A percentile compares a stretch with the other conserved stretches of the same genome.
These are phyloP conservation scores for Gentiana macrophylla DNA, from an alignment of 257 asterid species.

Conservation along the genomic window DNA sequence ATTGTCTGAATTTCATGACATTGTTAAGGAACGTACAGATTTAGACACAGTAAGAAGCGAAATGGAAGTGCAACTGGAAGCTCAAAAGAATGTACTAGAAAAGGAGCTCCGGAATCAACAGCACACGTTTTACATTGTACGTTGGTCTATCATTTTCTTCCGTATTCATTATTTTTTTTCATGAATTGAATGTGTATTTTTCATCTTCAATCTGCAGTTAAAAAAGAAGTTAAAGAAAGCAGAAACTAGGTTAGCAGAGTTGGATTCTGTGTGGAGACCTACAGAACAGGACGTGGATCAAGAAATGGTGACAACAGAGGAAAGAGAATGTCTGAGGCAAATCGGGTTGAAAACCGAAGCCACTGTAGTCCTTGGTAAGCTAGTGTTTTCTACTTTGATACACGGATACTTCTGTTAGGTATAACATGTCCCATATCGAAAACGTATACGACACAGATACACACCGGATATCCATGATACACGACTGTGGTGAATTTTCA, in stretches of 20 bases:
- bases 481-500: no score
- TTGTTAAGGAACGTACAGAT: constrained; percentile 34
- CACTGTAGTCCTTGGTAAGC: constrained; percentile 76
- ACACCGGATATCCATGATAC: no score
- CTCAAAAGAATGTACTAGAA: constrained; percentile 50
- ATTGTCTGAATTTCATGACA: constrained; percentile 52
- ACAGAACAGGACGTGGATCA: constrained; percentile 49
- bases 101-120: constrained; percentile 62
- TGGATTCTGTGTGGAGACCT: constrained; percentile 35
- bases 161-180: constrained; percentile 9
- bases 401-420: no score
- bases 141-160: constrained; percentile 15
- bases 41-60: constrained; percentile 23
- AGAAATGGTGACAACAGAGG: constrained; percentile 70
- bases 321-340: constrained; percentile 52
- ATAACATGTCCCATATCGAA: no score
- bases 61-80: constrained; percentile 46
- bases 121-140: constrained; percentile 42
- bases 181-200: constrained; percentile 10
- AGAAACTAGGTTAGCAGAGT: constrained; percentile 31
- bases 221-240: constrained; percentile 65
- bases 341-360: constrained; percentile 54
- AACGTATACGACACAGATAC: no score
- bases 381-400: constrained; percentile 9
- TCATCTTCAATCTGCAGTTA: constrained; percentile 43